A percentile compares a stretch with the other conserved stretches of the same genome.
These are phyloP conservation scores for Inonotus obliquus DNA, from an alignment of 1,284 basidiomycete species.

Conservation along the genomic window DNA sequence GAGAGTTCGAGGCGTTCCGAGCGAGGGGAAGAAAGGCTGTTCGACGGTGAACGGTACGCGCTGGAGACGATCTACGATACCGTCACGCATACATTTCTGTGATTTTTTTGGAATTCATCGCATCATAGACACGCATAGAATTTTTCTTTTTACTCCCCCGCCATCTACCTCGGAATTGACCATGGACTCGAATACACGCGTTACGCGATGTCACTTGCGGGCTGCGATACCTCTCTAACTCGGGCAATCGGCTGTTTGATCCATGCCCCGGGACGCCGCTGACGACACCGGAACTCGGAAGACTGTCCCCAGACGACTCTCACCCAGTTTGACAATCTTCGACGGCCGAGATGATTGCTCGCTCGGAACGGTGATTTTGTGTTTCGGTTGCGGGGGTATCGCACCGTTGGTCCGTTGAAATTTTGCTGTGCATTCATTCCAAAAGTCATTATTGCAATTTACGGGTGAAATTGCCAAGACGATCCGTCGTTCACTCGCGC, in stretches of 20 bases:
- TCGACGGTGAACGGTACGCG: background rate
- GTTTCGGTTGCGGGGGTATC: background rate
- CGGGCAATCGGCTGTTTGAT: background rate
- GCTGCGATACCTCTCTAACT: too few relatives aligned
- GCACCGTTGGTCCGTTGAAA: background rate
- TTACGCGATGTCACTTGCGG: background rate
- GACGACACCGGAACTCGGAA: background rate
- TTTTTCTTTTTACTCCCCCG: background rate
- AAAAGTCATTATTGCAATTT: background rate
- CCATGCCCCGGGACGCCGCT: background rate
- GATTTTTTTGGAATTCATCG: background rate
- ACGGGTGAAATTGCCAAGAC: background rate
- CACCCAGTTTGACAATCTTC: background rate
- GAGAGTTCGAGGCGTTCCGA: conserved; percentile 21
- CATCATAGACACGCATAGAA: background rate
- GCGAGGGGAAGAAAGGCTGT: background rate
- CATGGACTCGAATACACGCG: background rate
- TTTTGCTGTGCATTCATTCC: background rate
- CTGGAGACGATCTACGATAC: background rate
- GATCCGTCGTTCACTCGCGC: background rate
- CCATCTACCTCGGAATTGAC: background rate
- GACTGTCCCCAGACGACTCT: background rate
- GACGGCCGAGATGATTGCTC: too few relatives aligned
- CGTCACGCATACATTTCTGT: background rate
- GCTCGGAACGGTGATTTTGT: background rate